Evolutionary conservation across 202 grass and related monocot genomes (phyloP).

Genomic region (Hordeum pubiflorum): DNA sequence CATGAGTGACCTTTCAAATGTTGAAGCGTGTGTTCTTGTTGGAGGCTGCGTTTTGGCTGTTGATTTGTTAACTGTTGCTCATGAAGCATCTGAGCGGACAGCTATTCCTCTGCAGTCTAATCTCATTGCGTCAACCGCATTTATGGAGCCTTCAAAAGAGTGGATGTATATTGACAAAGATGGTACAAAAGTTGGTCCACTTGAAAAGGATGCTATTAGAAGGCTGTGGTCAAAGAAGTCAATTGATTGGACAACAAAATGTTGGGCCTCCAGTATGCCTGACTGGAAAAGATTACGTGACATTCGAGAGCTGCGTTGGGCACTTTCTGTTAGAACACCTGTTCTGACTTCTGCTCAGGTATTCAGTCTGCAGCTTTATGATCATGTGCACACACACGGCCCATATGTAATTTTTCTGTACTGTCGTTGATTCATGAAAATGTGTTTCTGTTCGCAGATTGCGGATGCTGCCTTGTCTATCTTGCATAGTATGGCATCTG

Average conservation of each 20-base stretch:
- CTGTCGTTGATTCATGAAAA: conserved; percentile 21
- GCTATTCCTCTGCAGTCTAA: conserved; percentile 97
- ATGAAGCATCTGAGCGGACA: conserved; percentile 90
- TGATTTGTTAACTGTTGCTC: conserved; percentile 75
- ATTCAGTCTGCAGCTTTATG: conserved; percentile 9
- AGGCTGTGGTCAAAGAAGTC: conserved; percentile 83
- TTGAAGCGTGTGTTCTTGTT: conserved; percentile 93
- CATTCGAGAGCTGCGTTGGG: conserved; percentile 92
- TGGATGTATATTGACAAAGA: conserved; percentile 98
- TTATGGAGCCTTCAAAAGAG: conserved; percentile 94
- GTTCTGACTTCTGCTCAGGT: conserved; percentile 95
- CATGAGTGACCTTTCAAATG: conserved; percentile 90
- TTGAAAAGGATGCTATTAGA: conserved; percentile 96
- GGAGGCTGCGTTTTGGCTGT: conserved; percentile 90
- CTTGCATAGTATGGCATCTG: conserved; percentile 89
- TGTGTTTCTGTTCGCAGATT: conserved; percentile 45
- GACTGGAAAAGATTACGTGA: conserved; percentile 96
- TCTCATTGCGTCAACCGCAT: conserved; percentile 84
- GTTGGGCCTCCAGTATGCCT: conserved; percentile 90
- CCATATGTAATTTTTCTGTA: not conserved
- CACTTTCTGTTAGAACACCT: conserved; percentile 67
- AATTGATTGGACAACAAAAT: conserved; percentile 94
- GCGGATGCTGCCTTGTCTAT: conserved; percentile 82
- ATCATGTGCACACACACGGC: not conserved
- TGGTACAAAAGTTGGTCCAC: conserved; percentile 67